Percentiles rank a stretch among this genome's conserved stretches.
Evolutionary conservation across 2,329 filamentous ascomycete species (phyloP).

Genomic region (Hymenoscyphus scutula): DNA sequence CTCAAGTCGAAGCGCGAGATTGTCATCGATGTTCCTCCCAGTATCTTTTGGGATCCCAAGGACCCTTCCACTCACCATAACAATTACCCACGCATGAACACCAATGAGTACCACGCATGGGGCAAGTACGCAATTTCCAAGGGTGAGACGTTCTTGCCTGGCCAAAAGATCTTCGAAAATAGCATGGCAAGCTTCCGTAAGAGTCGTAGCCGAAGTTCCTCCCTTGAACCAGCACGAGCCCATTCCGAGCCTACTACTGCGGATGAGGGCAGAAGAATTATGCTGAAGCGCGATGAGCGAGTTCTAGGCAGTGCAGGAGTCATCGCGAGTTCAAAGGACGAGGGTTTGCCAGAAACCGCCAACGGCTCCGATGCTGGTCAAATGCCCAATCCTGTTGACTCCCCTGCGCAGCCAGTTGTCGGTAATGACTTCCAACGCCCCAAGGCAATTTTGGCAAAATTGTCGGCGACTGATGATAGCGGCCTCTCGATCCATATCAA

Average conservation of each 20-base stretch:
- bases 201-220: conserved; percentile 28
- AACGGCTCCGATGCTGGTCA: conserved; percentile 12
- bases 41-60: conserved; percentile 54
- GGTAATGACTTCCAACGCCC: conserved; percentile 33
- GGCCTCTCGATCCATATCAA: conserved; percentile 61
- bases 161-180: conserved; percentile 45
- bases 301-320: conserved; percentile 20
- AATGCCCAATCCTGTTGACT: background rate
- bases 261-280: conserved; percentile 25
- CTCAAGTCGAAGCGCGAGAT: conserved; percentile 55
- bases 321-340: conserved; percentile 10
- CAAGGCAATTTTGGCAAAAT: conserved; percentile 56
- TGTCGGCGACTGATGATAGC: conserved; percentile 66
- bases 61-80: conserved; percentile 58
- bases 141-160: conserved; percentile 53
- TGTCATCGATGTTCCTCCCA: conserved; percentile 55
- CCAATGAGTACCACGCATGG: conserved; percentile 56
- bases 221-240: conserved; percentile 27
- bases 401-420: conserved; percentile 16
- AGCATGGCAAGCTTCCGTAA: conserved; percentile 33
- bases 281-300: conserved; percentile 35
- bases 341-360: conserved; percentile 17
- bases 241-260: conserved; percentile 30
- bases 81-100: conserved; percentile 62
- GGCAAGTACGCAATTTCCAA: conserved; percentile 48